A percentile compares a stretch with the other conserved stretches of the same genome.
Conservation (phyloP, 768 basidiomycete genomes). For the Pisolithus tinctorius region DNA sequence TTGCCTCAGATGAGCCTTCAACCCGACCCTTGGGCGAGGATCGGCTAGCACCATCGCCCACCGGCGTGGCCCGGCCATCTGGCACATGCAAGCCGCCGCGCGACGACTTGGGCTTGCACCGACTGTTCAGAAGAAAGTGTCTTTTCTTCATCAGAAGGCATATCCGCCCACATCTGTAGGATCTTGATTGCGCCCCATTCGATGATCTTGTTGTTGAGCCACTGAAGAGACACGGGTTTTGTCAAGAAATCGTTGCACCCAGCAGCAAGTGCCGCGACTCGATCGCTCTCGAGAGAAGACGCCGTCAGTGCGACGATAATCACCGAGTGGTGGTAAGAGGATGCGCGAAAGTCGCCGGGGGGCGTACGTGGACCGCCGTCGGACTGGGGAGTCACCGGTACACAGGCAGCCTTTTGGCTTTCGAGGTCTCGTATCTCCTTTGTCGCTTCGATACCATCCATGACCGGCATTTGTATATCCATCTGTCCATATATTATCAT, state of each 20-base stretch:
- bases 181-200: slow-evolving; percentile 99
- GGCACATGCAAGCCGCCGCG: slow-evolving; percentile 43
- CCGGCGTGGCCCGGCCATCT: slow-evolving; percentile 36
- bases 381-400: slow-evolving; percentile 59
- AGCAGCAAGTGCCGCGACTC: slow-evolving; percentile 94
- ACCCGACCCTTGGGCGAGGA: slow-evolving; percentile 30
- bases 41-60: slow-evolving; percentile 29
- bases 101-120: slow-evolving; percentile 41
- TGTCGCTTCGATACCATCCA: slow-evolving; percentile 97
- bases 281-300: slow-evolving; percentile 89
- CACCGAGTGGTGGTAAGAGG: slow-evolving; percentile 85
- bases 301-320: slow-evolving; percentile 99
- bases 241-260: slow-evolving; percentile 99
- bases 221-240: slow-evolving; percentile 90
- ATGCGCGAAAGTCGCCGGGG: slow-evolving; percentile 47
- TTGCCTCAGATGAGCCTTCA: slow-evolving; percentile 13
- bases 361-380: slow-evolving; percentile 44
- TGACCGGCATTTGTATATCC: slow-evolving; percentile 99
- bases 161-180: slow-evolving; percentile 86
- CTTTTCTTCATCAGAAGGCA: slow-evolving; percentile 53
- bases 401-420: slow-evolving; percentile 57
- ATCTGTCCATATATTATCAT: slow-evolving; percentile 51
- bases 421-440: slow-evolving; percentile 90
- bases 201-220: slow-evolving; percentile 97
- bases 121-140: slow-evolving; percentile 40